Percentiles rank a stretch among this genome's conserved stretches.
Evolutionary conservation across 305 asterid species (phyloP).

Genomic region (Solanum hybrid): DNA sequence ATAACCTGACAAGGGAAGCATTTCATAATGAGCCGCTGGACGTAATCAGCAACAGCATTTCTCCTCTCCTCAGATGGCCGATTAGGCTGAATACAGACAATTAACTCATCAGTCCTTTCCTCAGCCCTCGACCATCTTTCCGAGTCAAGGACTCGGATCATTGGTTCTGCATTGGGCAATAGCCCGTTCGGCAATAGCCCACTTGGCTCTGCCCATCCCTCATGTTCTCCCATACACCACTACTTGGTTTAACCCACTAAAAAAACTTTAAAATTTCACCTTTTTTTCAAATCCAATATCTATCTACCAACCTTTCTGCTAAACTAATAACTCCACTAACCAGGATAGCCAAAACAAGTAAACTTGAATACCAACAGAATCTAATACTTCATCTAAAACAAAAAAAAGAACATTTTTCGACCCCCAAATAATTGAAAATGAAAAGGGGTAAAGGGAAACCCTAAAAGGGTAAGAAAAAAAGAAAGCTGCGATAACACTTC

Average conservation of each 20-base stretch:
- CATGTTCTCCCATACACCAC: conserved; percentile 84
- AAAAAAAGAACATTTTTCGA: not conserved
- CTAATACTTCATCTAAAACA: not conserved
- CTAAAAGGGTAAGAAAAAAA: not conserved
- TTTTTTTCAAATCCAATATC: not conserved
- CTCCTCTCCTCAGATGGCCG: conserved; percentile 75
- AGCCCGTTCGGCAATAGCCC: conserved; percentile 75
- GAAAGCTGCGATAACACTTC: not conserved
- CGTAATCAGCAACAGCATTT: conserved; percentile 86
- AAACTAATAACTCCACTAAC: not conserved
- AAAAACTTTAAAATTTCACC: not conserved
- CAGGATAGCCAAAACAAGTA: not conserved
- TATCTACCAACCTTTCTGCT: not conserved
- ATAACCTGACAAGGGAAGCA: conserved; percentile 91
- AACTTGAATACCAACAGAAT: not conserved
- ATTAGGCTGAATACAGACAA: conserved; percentile 85
- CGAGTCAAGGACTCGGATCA: conserved; percentile 43
- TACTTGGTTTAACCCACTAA: not conserved
- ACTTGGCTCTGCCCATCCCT: conserved; percentile 61
- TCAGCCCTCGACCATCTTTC: conserved; percentile 88
- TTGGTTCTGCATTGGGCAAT: conserved; percentile 63
- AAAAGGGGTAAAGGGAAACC: not conserved
- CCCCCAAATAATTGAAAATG: not conserved
- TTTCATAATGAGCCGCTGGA: conserved; percentile 64
- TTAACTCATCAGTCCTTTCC: conserved; percentile 84